phyloP scores from a whole-genome alignment of 352 stramenopile species.

The Blastocystis sp. region DNA sequence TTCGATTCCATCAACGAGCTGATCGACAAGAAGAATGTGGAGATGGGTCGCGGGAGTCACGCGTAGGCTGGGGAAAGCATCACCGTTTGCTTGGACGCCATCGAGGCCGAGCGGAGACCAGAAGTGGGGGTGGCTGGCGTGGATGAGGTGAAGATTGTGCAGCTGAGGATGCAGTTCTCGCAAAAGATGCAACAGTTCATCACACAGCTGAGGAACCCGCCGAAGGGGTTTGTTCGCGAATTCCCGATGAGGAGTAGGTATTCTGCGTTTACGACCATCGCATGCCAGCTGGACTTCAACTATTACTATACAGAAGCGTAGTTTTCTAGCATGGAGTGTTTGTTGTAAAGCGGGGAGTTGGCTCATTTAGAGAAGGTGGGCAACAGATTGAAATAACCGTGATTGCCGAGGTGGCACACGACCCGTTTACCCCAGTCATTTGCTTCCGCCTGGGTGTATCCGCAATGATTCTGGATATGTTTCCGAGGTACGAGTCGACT shows the following conservation, averaged over 20 bases:
- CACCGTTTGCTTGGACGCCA: constrained; percentile 11
- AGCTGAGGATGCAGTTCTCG: constrained; percentile 1
- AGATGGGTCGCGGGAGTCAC: neutral
- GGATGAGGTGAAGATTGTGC: neutral
- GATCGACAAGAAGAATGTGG: constrained; percentile 41
- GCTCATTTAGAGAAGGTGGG: too few species aligned
- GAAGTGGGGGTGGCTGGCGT: neutral
- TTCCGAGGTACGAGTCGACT: neutral
- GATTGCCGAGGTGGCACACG: too few species aligned
- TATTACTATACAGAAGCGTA: constrained; percentile 55
- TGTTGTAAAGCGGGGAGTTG: too few species aligned
- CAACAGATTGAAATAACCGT: too few species aligned
- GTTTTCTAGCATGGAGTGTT: neutral
- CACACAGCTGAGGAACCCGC: constrained; percentile 28
- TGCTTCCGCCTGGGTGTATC: neutral
- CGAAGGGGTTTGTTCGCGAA: constrained; percentile 15
- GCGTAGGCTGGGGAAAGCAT: constrained; percentile 25
- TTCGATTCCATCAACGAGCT: constrained; percentile 41
- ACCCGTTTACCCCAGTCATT: too few species aligned
- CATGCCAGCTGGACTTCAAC: constrained; percentile 58
- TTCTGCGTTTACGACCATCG: constrained; percentile 45
- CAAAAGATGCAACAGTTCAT: constrained; percentile 65
- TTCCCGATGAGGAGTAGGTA: neutral
- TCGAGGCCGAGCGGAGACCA: neutral
- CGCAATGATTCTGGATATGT: constrained; percentile 21